Conservation (phyloP, 768 basidiomycete species). For the Trametes cingulata region DNA sequence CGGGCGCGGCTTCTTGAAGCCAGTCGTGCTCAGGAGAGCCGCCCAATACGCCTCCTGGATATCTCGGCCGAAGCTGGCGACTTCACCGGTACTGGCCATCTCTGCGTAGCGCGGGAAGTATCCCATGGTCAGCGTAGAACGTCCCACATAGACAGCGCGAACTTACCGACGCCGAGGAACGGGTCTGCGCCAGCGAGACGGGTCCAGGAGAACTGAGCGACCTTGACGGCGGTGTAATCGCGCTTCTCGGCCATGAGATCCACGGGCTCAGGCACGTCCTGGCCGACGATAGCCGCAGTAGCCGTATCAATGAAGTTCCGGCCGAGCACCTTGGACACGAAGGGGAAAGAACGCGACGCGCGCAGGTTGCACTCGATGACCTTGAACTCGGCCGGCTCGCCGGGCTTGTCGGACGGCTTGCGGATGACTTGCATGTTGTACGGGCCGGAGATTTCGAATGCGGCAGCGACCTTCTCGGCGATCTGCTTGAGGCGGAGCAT, state of each 20-base stretch:
- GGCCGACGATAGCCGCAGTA: slow-evolving; percentile 80
- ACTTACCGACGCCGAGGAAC: slow-evolving; percentile 90
- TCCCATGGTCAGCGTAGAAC: slow-evolving; percentile 5
- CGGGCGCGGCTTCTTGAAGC: slow-evolving; percentile 86
- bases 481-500: slow-evolving; percentile 90
- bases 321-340: slow-evolving; percentile 97
- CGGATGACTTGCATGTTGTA: slow-evolving; percentile 99
- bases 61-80: slow-evolving; percentile 92
- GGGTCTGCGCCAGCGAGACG: slow-evolving; percentile 95
- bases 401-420: slow-evolving; percentile 54
- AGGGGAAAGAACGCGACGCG: slow-evolving; percentile 98
- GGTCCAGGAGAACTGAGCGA: slow-evolving; percentile 98
- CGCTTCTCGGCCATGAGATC: slow-evolving; percentile 89
- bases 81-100: slow-evolving; percentile 98
- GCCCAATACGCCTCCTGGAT: slow-evolving; percentile 97
- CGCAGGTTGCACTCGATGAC: slow-evolving; percentile 99
- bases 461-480: slow-evolving; percentile 90
- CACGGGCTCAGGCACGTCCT: slow-evolving; percentile 85
- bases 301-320: slow-evolving; percentile 97
- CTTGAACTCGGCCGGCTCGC: slow-evolving; percentile 74
- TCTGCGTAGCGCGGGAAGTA: slow-evolving; percentile 46
- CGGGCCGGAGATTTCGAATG: slow-evolving; percentile 96
- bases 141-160: neutral
- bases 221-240: slow-evolving; percentile 95
- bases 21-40: slow-evolving; percentile 90